Evolutionary conservation across 441 rosid species (phyloP).

Genomic region (Mallotus repandus): DNA sequence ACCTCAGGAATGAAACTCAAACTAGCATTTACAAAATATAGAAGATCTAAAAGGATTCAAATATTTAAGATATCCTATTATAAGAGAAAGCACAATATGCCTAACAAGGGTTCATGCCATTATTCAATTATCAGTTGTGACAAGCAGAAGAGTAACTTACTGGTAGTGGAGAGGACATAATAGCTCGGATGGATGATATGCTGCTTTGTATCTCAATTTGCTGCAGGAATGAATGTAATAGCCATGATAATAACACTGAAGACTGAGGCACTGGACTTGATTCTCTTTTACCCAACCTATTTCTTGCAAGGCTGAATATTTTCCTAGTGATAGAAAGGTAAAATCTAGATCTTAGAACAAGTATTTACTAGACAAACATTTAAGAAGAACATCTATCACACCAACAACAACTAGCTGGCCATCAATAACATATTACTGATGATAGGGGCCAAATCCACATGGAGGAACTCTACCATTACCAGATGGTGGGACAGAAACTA

Average conservation of each 20-base stretch:
- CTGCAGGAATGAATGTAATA: slow-evolving; percentile 93
- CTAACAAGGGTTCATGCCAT: background rate
- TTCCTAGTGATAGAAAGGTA: slow-evolving; percentile 80
- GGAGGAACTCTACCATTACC: slow-evolving; percentile 65
- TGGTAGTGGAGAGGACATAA: slow-evolving; percentile 86
- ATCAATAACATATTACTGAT: slow-evolving; percentile 84
- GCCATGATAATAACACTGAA: slow-evolving; percentile 91
- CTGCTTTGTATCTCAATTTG: slow-evolving; percentile 98
- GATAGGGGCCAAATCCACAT: slow-evolving; percentile 94
- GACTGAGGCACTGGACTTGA: slow-evolving; percentile 63
- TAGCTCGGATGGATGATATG: slow-evolving; percentile 85
- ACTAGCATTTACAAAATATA: background rate
- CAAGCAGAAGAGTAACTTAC: slow-evolving; percentile 49
- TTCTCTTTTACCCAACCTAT: slow-evolving; percentile 77
- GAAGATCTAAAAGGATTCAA: too few relatives aligned
- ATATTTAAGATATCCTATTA: too few relatives aligned
- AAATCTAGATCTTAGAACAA: slow-evolving; percentile 95
- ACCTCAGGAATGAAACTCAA: background rate
- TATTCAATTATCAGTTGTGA: slow-evolving; percentile 7
- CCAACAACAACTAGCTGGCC: slow-evolving; percentile 88
- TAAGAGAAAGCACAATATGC: too few relatives aligned
- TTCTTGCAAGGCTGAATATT: slow-evolving; percentile 91
- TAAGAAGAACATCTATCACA: slow-evolving; percentile 85
- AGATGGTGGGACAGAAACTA: slow-evolving; percentile 59
- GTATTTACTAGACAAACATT: slow-evolving; percentile 90